Base-by-base conservation (phyloP, 148 eudicot species). In the Cornus controversa region DNA sequence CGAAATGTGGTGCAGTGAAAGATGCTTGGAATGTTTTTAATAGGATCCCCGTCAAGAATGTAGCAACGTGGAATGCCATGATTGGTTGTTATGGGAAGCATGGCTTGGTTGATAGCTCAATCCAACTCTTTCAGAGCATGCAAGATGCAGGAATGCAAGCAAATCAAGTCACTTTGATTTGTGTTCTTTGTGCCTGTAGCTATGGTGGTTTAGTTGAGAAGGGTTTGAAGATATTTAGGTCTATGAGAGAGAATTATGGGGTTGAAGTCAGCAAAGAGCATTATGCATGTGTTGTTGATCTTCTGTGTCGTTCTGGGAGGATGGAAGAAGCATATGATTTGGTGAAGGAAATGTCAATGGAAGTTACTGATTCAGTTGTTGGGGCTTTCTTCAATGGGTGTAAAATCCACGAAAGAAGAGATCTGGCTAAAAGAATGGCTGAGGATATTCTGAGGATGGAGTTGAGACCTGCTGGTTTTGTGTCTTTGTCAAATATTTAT, bases 311-410 rank as follows among this genome's bases (percentile, higher is more conserved):
- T 47, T 84, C 85, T 67, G 93, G 92, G 66, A 86, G 79, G 70
- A 76, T 90, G 73, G 93, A 92, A 66, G 92, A 87, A 71, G 92
- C 96, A 73, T 87, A 82, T 73, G 83, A 76, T 15, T 68, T 87
- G 74, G 37, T 91, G 34, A 71, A 77, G 64, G 78, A 77, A 25
- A 88, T 81, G 85, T 74, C 82, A 20, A 71, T 75, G 50, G 84
- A 79, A 69, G 74, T 80, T 23, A 75, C 83, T 5, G 88, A 84
- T 20, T 88, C 92, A 4, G 81, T 78, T 31, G 18, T 82, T 14
- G 93, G 92, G 37, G 91, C 96, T 71, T 88, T 90, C 84, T 86
- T 88, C 57, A 87, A 83, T 74, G 93, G 92, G 24, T 92, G 93
- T 66, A 84, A 62, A 74, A 80, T 90, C 60, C 90, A 90, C 71